A percentile compares a stretch with the other conserved stretches of the same genome.
Evolutionary conservation across 345 rosid species (phyloP).

Genomic region (Linum lewisii): DNA sequence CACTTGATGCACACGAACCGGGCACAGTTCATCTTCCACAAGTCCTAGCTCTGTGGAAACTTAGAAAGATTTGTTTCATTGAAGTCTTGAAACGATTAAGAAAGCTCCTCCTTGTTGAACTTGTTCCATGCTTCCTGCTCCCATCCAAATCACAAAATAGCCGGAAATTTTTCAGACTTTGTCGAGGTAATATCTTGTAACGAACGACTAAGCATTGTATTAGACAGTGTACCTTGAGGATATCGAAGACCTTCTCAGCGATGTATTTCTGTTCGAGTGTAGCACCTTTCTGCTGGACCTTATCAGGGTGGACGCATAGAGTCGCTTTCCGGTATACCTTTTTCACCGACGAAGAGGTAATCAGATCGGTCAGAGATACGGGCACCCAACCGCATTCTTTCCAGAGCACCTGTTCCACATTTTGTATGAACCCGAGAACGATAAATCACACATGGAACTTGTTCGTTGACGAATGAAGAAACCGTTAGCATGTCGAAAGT

Average conservation of each 20-base stretch:
- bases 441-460: too few relatives aligned
- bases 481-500: neutral
- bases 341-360: conserved; percentile 75
- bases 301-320: conserved; percentile 85
- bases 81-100: conserved; percentile 2
- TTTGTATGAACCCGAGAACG: neutral
- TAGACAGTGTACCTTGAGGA: conserved; percentile 60
- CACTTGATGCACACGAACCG: too few relatives aligned
- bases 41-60: neutral
- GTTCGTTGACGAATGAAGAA: neutral
- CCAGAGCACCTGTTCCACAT: conserved; percentile 75
- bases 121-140: conserved; percentile 61
- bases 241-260: conserved; percentile 95
- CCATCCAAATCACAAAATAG: conserved; percentile 4
- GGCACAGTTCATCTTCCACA: neutral
- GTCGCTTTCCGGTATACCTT: conserved; percentile 83
- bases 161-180: neutral
- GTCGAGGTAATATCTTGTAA: neutral
- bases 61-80: neutral
- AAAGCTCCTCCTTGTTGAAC: conserved; percentile 48
- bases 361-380: conserved; percentile 74
- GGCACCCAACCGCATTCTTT: conserved; percentile 84
- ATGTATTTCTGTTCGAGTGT: conserved; percentile 71
- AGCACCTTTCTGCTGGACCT: conserved; percentile 97
- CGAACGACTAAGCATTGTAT: neutral